Conservation (phyloP, 2,329 filamentous ascomycete species). For the Colletotrichum sp. region DNA sequence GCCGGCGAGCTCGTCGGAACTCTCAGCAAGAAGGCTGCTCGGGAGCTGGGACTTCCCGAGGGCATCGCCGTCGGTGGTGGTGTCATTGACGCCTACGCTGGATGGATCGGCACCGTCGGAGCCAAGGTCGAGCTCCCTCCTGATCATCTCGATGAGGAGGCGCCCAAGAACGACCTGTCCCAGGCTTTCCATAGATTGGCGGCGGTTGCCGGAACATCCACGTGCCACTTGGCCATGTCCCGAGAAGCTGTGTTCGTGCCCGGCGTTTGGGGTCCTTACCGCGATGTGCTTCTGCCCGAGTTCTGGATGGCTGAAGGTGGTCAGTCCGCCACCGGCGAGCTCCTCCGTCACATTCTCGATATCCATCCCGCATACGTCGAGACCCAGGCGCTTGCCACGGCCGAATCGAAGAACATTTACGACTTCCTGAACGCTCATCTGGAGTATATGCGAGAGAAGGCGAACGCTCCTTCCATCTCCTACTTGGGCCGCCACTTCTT, state of each 20-base stretch:
- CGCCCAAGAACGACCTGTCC: conserved; percentile 81
- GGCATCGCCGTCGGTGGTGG: conserved; percentile 94
- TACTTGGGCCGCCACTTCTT: conserved; percentile 94
- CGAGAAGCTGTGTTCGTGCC: conserved; percentile 90
- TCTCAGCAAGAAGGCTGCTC: conserved; percentile 81
- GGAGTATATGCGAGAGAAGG: conserved; percentile 72
- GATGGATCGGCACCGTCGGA: conserved; percentile 98
- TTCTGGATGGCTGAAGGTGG: conserved; percentile 98
- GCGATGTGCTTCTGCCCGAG: conserved; percentile 88
- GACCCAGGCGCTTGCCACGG: conserved; percentile 78
- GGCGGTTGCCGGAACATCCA: conserved; percentile 94
- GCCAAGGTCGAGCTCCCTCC: conserved; percentile 74
- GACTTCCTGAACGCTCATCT: conserved; percentile 93
- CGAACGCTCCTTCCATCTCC: conserved; percentile 76
- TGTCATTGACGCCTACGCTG: conserved; percentile 97
- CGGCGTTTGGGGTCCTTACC: conserved; percentile 96
- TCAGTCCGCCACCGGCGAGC: conserved; percentile 93
- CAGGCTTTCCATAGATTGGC: conserved; percentile 94
- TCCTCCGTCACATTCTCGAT: conserved; percentile 92
- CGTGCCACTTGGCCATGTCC: conserved; percentile 96
- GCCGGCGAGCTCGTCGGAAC: conserved; percentile 90
- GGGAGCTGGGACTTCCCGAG: conserved; percentile 81
- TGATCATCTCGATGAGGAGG: conserved; percentile 70
- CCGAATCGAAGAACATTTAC: conserved; percentile 88
- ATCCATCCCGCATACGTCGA: conserved; percentile 91